Evolutionary conservation across 371 early-diverging fungal species (phyloP).

Genomic region (Apophysomyces ossiformis): DNA sequence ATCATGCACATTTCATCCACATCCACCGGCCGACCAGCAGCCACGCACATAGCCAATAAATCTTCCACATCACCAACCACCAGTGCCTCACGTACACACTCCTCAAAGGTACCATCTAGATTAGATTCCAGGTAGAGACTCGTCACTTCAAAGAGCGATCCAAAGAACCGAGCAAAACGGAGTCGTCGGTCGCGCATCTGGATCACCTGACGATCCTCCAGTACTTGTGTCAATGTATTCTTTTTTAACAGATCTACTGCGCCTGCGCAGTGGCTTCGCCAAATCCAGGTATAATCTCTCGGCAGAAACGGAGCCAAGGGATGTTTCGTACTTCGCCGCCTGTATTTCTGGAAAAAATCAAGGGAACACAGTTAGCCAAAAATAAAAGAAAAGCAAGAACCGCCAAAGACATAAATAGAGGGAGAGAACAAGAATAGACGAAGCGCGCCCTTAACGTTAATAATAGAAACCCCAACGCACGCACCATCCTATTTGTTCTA

Average conservation of each 20-base stretch:
- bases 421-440: not conserved
- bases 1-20: slow-evolving; percentile 48
- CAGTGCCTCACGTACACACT: slow-evolving; percentile 48
- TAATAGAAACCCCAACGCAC: too few species aligned
- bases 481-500: too few species aligned
- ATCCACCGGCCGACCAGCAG: slow-evolving; percentile 46
- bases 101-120: slow-evolving; percentile 54
- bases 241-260: slow-evolving; percentile 13
- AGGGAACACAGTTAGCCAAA: not conserved
- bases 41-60: slow-evolving; percentile 41
- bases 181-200: slow-evolving; percentile 18
- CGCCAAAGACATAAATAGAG: too few species aligned
- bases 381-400: not conserved
- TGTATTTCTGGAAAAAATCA: slow-evolving; percentile 43
- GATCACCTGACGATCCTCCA: not conserved
- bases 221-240: not conserved
- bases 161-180: slow-evolving; percentile 51
- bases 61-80: slow-evolving; percentile 49
- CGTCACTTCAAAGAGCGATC: slow-evolving; percentile 44
- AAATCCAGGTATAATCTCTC: slow-evolving; percentile 45
- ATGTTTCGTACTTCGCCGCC: slow-evolving; percentile 51
- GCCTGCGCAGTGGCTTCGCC: slow-evolving; percentile 46
- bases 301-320: slow-evolving; percentile 58
- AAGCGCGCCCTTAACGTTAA: too few species aligned
- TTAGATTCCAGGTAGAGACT: slow-evolving; percentile 53